Evolutionary conservation across 1,284 basidiomycete species (phyloP).

Genomic region (Golubevia pallescens): DNA sequence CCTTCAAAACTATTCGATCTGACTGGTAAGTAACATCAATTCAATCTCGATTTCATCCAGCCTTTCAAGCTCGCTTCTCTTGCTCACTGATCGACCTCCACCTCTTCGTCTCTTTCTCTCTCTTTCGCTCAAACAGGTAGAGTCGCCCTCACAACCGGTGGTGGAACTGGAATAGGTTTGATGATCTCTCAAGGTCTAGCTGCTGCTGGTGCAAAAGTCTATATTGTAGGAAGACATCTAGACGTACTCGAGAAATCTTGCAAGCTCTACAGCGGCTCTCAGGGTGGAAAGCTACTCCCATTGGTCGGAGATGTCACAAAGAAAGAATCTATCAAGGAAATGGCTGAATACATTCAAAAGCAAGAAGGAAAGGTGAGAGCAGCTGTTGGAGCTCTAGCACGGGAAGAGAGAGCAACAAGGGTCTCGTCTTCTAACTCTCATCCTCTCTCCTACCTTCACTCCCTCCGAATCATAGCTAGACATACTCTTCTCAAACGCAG

Average conservation of each 20-base stretch:
- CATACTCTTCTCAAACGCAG: conserved; percentile 37
- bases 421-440: background rate
- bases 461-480: conserved; percentile 13
- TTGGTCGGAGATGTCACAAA: conserved; percentile 14
- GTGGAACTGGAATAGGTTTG: conserved; percentile 76
- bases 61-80: no score
- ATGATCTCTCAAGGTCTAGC: conserved; percentile 79
- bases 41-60: no score
- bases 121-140: conserved; percentile 46
- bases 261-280: conserved; percentile 16
- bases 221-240: conserved; percentile 66
- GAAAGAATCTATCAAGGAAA: conserved; percentile 10
- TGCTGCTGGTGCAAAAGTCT: conserved; percentile 79
- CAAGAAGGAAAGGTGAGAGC: conserved; percentile 17
- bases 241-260: conserved; percentile 34
- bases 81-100: background rate
- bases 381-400: background rate
- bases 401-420: no score
- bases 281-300: conserved; percentile 3
- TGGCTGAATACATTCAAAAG: conserved; percentile 19
- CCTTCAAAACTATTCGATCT: no score
- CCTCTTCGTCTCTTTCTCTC: background rate
- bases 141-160: conserved; percentile 78
- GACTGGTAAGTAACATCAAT: no score
- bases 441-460: background rate